Evolutionary conservation across 1,284 basidiomycete species (phyloP).

Genomic region (Ustilago curta): DNA sequence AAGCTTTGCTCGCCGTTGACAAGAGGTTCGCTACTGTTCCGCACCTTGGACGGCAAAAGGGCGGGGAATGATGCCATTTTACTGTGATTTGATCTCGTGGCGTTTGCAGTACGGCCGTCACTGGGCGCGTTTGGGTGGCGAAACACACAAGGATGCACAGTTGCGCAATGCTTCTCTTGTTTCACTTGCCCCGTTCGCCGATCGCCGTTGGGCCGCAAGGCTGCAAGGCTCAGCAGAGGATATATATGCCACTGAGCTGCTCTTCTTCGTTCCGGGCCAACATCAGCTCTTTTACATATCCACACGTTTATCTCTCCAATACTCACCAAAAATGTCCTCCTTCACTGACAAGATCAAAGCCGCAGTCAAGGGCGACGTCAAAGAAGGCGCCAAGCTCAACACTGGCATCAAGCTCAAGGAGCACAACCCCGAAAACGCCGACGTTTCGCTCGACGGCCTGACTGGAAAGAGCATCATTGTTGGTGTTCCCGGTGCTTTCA

Average conservation of each 20-base stretch:
- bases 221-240: not conserved
- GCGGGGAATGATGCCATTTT: conserved; percentile 16
- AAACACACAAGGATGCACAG: conserved; percentile 7
- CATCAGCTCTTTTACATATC: not conserved
- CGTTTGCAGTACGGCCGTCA: too few species aligned
- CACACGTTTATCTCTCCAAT: not conserved
- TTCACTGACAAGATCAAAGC: conserved; percentile 57
- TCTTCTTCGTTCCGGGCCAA: not conserved
- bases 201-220: too few species aligned
- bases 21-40: not conserved
- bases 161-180: not conserved
- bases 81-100: not conserved
- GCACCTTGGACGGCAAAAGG: not conserved
- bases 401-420: conserved; percentile 58
- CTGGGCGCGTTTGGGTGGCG: not conserved
- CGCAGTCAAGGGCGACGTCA: conserved; percentile 49
- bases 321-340: conserved; percentile 25
- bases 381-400: conserved; percentile 55
- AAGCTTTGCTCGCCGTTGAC: conserved; percentile 1
- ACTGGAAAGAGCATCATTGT: conserved; percentile 49
- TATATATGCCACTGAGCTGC: conserved; percentile 13
- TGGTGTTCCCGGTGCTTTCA: conserved; percentile 50
- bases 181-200: conserved; percentile 9
- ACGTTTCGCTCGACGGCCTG: conserved; percentile 52
- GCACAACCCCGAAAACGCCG: conserved; percentile 55